Conservation (phyloP, 768 basidiomycete genomes). For the Boletus coccyginus region DNA sequence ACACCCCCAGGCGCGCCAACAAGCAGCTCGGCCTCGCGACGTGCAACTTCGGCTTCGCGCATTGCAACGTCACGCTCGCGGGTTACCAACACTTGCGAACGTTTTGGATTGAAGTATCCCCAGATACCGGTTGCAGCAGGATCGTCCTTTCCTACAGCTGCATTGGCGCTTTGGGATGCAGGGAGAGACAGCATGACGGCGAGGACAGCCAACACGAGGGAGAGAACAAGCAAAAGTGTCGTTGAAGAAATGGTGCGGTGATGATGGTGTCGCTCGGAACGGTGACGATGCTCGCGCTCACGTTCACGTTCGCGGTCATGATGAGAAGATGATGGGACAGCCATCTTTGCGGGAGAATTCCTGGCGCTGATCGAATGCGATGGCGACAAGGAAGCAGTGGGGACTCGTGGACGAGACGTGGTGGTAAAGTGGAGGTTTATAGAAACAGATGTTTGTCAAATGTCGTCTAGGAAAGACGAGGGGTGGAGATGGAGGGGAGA, state of each 20-base stretch:
- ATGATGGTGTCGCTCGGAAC: conserved; percentile 66
- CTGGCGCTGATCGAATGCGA: conserved; percentile 59
- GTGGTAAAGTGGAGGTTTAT: conserved; percentile 33
- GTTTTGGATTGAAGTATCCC: conserved; percentile 78
- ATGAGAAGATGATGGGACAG: conserved; percentile 82
- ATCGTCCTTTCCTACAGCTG: conserved; percentile 34
- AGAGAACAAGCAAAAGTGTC: conserved; percentile 81
- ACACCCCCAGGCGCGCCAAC: conserved; percentile 83
- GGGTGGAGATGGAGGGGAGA: conserved; percentile 8
- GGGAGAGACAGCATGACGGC: conserved; percentile 89
- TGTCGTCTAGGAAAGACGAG: conserved; percentile 21
- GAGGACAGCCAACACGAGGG: conserved; percentile 82
- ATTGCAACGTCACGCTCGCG: conserved; percentile 77
- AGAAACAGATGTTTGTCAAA: neutral
- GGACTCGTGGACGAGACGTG: conserved; percentile 65
- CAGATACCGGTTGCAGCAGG: conserved; percentile 53
- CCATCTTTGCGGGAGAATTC: conserved; percentile 56
- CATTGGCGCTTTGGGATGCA: conserved; percentile 40
- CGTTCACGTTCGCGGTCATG: conserved; percentile 56
- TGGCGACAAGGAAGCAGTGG: conserved; percentile 77
- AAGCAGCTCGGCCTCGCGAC: conserved; percentile 82
- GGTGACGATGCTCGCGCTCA: conserved; percentile 53
- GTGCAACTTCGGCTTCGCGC: conserved; percentile 86
- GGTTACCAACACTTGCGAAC: conserved; percentile 74
- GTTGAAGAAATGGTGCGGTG: conserved; percentile 88